phyloP scores from a whole-genome alignment of 2,329 filamentous ascomycete genomes.

The Seiridium unicorne region DNA sequence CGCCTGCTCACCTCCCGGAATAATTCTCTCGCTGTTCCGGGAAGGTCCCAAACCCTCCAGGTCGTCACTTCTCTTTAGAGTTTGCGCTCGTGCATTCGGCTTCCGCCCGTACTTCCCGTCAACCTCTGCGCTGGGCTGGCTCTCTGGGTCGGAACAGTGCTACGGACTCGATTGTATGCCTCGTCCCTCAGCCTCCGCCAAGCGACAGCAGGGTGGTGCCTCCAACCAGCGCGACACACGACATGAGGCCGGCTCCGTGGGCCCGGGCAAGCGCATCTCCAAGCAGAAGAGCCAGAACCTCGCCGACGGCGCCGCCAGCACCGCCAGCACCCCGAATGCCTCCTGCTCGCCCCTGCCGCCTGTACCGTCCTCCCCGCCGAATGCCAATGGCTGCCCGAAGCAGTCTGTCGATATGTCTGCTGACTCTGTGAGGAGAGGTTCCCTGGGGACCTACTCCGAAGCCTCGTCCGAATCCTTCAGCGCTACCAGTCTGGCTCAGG shows the following conservation, averaged over 20 bases:
- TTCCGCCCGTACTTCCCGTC: neutral
- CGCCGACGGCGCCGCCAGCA: slow-evolving; percentile 30
- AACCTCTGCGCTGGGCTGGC: slow-evolving; percentile 30
- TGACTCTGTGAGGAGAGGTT: slow-evolving; percentile 41
- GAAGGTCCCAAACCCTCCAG: slow-evolving; percentile 1
- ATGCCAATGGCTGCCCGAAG: slow-evolving; percentile 33
- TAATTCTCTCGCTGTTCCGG: slow-evolving; percentile 10
- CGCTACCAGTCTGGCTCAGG: slow-evolving; percentile 33
- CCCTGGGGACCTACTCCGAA: slow-evolving; percentile 54
- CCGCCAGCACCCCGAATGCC: slow-evolving; percentile 21
- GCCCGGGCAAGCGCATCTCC: slow-evolving; percentile 64
- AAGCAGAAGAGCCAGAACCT: slow-evolving; percentile 46
- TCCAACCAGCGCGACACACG: slow-evolving; percentile 67
- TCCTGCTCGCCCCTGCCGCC: slow-evolving; percentile 21
- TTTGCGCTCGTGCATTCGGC: neutral
- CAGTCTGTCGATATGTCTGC: slow-evolving; percentile 35
- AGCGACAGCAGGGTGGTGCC: slow-evolving; percentile 57
- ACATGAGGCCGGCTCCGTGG: slow-evolving; percentile 86
- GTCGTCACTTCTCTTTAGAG: neutral
- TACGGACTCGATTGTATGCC: slow-evolving; percentile 49
- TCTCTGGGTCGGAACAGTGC: slow-evolving; percentile 42
- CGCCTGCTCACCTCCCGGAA: slow-evolving; percentile 6
- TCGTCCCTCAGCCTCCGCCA: slow-evolving; percentile 57
- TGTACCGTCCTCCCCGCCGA: slow-evolving; percentile 33
- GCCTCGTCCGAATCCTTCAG: slow-evolving; percentile 53